Base-by-base conservation (phyloP, 2,329 filamentous ascomycete species). In the Rutstroemia sp. region DNA sequence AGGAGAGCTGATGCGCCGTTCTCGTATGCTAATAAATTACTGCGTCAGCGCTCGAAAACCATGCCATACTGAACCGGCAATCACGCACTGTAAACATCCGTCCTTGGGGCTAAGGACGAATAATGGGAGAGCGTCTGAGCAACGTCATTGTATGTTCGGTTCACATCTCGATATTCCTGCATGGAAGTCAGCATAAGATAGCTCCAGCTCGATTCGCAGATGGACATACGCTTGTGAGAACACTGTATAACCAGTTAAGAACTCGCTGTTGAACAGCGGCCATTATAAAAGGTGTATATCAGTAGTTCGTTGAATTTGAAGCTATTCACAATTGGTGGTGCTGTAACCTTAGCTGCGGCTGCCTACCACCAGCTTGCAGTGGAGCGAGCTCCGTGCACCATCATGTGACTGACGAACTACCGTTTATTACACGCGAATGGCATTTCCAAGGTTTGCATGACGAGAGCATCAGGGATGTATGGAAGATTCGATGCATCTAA, bases 221-320 rank as follows among this genome's bases (percentile, higher is more conserved):
- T 48, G 18, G 25, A 65, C 77, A 49, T 74, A 90, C 88, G 66
- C 85, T 89, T 44, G 87, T 89, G 58, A 97, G 75, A 56, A 96
- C 86, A 73, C 89, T 94, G 74, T 95, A 96, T 5, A 97, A 84
- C 92, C 92, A 97, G 74, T 91, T 92, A 68, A 97, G 79, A 59
- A 95, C 87, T 74, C 91, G 88, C 73, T 95, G 91, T 67, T 90
- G 87, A 70, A 96, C 88, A 66, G 85, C 83, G 79, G 69, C 69
- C 69, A 70, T 71, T 59, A 19, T 68, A 54, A 41, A 34, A 34
- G 30, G 30, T 34, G 30, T 34, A 12, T 34, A 34, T 12, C 30
- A 34, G 30, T 34, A 34, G 30, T 12, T 34, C 30, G 9, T 34
- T 10, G 30, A 12, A 12, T 12, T 12, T 54, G 50, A 57, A 44